A percentile compares a stretch with the other conserved stretches of the same genome.
Conservation (phyloP, 768 basidiomycete genomes). For the Hypholoma fasciculare region DNA sequence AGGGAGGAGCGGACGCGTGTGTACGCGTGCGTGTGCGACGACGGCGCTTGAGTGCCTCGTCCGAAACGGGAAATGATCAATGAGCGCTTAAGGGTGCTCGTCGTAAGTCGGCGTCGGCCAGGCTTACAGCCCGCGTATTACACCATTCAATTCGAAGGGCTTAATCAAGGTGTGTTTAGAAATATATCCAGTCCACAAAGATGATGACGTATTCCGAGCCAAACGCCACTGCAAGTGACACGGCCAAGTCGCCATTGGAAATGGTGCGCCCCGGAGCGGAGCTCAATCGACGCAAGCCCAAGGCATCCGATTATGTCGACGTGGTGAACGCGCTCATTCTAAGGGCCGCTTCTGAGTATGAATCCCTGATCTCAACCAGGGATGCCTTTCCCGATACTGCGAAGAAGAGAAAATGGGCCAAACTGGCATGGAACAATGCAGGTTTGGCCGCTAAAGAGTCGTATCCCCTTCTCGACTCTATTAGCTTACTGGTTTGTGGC, state of each 20-base stretch:
- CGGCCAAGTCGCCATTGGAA: conserved; percentile 17
- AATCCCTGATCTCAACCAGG: conserved; percentile 6
- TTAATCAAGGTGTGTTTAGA: too few species aligned
- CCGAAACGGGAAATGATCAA: too few species aligned
- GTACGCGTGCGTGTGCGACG: too few species aligned
- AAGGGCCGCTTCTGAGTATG: conserved; percentile 11
- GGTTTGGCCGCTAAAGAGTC: neutral
- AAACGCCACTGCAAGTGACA: neutral
- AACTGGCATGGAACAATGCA: conserved; percentile 9
- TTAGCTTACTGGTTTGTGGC: conserved; percentile 9
- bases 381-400: conserved; percentile 12
- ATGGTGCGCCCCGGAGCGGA: conserved; percentile 3
- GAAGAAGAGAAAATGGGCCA: conserved; percentile 12
- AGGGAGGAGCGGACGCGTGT: too few species aligned
- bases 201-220: neutral
- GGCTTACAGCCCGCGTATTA: too few species aligned
- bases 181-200: too few species aligned
- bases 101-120: too few species aligned
- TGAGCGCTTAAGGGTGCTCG: too few species aligned
- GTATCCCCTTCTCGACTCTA: conserved; percentile 6
- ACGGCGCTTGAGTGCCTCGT: too few species aligned
- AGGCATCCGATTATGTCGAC: conserved; percentile 13
- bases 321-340: conserved; percentile 11
- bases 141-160: too few species aligned
- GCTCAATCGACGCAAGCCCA: conserved; percentile 7